Conservation (phyloP, 345 rosid genomes). For the Ceriops zippeliana region DNA sequence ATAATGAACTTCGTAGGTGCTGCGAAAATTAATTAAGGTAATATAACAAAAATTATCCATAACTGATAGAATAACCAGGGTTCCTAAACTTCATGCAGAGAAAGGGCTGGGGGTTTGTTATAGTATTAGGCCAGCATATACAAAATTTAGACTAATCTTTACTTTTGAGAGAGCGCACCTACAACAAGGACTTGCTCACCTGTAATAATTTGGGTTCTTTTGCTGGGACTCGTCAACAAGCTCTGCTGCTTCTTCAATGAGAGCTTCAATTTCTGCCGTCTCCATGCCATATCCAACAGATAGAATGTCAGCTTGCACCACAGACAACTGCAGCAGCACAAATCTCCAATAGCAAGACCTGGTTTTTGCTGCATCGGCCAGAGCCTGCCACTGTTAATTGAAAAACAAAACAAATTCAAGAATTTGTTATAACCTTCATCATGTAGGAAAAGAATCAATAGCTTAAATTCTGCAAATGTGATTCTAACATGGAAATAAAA, state of each 20-base stretch:
- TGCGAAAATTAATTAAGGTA: conserved; percentile 24
- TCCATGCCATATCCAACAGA: conserved; percentile 51
- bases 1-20: conserved; percentile 70
- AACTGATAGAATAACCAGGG: background rate
- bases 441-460: no score
- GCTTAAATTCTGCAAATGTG: no score
- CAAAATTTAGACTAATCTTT: background rate
- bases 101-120: no score
- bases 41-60: background rate
- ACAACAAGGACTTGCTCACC: conserved; percentile 35
- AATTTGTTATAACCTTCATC: background rate
- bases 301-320: conserved; percentile 60
- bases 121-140: background rate
- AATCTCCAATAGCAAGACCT: conserved; percentile 87
- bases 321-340: conserved; percentile 70
- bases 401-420: conserved; percentile 17
- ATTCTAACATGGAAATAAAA: no score
- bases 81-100: background rate
- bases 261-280: conserved; percentile 76
- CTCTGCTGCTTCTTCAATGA: conserved; percentile 94
- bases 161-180: background rate
- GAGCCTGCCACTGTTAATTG: conserved; percentile 69
- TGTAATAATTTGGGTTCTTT: conserved; percentile 75
- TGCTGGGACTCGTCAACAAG: conserved; percentile 77
- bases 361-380: conserved; percentile 73